Evolutionary conservation across 148 eudicot genomes (phyloP).

Genomic region (Chenopodium quinoa): DNA sequence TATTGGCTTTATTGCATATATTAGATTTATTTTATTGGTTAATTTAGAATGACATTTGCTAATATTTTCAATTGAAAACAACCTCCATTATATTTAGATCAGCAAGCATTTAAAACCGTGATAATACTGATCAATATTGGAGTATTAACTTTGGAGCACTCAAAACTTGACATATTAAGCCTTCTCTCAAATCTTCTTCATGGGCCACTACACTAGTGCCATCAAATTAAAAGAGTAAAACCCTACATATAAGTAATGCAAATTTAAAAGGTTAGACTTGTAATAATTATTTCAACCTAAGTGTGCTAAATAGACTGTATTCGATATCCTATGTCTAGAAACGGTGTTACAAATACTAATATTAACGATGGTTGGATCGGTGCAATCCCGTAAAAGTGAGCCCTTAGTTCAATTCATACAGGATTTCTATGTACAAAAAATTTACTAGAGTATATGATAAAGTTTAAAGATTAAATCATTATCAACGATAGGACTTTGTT

Average conservation of each 20-base stretch:
- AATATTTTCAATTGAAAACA: conserved; percentile 12
- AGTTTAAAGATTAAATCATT: too few relatives aligned
- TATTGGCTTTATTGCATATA: not conserved
- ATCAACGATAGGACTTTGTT: too few relatives aligned
- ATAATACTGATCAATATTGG: not conserved
- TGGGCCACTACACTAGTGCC: conserved; percentile 21
- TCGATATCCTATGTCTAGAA: too few relatives aligned
- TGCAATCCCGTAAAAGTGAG: too few relatives aligned
- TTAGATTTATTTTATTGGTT: not conserved
- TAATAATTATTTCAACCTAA: conserved; percentile 12
- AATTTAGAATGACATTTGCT: not conserved
- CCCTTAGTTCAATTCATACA: too few relatives aligned
- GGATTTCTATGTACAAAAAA: too few relatives aligned
- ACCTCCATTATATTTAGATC: conserved; percentile 4
- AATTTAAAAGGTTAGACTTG: conserved; percentile 4
- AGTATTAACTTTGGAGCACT: not conserved
- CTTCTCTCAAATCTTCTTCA: not conserved
- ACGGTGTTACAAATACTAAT: too few relatives aligned
- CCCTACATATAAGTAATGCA: conserved; percentile 7
- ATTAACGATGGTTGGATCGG: too few relatives aligned
- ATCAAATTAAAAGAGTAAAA: not conserved
- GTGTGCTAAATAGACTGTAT: not conserved
- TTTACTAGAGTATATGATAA: too few relatives aligned
- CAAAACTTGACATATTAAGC: not conserved
- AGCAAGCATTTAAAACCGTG: not conserved